Evolutionary conservation across 768 basidiomycete species (phyloP).

Genomic region (Thelephora aurantiotincta): DNA sequence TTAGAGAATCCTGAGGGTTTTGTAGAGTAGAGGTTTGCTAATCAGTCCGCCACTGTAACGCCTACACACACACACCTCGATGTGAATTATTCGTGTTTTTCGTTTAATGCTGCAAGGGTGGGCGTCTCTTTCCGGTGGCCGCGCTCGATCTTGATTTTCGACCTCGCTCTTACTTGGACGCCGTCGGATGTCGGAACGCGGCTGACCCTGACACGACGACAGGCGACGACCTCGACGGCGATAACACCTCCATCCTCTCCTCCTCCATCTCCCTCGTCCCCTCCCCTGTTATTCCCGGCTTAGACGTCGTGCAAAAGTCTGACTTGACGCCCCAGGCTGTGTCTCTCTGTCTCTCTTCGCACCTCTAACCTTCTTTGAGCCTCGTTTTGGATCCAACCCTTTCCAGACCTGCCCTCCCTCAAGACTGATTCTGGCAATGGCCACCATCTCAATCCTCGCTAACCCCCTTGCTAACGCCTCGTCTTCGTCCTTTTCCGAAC

Average conservation of each 20-base stretch:
- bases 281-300: background rate
- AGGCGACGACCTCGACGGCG: background rate
- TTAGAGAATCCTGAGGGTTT: too few species aligned
- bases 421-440: constrained; percentile 6
- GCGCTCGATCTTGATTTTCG: too few species aligned
- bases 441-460: constrained; percentile 8
- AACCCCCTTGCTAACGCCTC: constrained; percentile 9
- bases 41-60: too few species aligned
- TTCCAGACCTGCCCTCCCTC: too few species aligned
- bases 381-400: background rate
- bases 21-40: too few species aligned
- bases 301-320: constrained; percentile 1
- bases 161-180: too few species aligned
- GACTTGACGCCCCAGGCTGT: constrained; percentile 1
- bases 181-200: too few species aligned
- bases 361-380: background rate
- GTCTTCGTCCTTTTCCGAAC: constrained; percentile 10
- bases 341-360: background rate
- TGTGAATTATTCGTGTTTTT: too few species aligned
- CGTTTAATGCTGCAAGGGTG: too few species aligned
- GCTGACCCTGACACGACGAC: too few species aligned
- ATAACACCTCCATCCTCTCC: constrained; percentile 1
- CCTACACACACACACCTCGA: too few species aligned
- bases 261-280: background rate
- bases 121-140: too few species aligned